Conservation (phyloP, 345 rosid genomes). For the Brassica cretica region DNA sequence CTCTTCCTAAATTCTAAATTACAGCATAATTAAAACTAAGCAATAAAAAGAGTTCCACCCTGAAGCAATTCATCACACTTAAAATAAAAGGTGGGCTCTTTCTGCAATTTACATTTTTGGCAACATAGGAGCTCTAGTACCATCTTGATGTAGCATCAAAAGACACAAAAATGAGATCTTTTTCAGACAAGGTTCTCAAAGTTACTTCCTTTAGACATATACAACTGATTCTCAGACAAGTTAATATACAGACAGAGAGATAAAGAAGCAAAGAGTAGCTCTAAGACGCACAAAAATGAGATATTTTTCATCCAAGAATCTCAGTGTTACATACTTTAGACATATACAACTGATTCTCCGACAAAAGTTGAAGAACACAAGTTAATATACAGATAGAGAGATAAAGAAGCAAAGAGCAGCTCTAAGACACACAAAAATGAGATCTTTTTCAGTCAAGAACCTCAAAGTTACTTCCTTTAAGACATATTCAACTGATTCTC, state of each 20-base stretch:
- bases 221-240: neutral
- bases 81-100: neutral
- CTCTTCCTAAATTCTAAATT: neutral
- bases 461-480: neutral
- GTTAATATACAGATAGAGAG: neutral
- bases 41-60: neutral
- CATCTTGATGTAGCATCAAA: neutral
- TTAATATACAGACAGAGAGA: neutral
- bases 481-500: neutral
- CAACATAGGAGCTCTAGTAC: neutral
- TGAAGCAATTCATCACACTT: neutral
- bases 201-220: neutral
- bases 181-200: constrained; percentile 6
- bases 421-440: too few species aligned
- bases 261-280: neutral
- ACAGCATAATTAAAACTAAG: neutral
- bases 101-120: neutral
- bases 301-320: neutral
- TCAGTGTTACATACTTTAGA: neutral
- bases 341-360: neutral
- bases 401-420: too few species aligned
- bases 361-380: neutral
- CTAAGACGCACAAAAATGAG: neutral
- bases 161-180: neutral
- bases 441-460: neutral